Conservation (phyloP, 805 yeast genomes). For the Diddensiella caesifluorescens region DNA sequence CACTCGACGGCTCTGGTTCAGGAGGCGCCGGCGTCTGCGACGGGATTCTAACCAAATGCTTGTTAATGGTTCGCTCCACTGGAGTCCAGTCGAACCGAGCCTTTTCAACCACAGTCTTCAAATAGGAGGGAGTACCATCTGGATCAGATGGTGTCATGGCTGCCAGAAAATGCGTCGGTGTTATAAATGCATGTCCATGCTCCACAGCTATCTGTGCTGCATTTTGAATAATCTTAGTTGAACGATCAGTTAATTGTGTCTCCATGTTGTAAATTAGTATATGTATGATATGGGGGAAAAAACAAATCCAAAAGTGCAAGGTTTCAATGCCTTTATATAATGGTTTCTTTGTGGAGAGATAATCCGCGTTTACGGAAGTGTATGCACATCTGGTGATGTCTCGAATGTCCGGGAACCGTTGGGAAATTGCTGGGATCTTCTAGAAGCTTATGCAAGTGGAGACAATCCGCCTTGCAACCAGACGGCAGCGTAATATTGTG, state of each 20-base stretch:
- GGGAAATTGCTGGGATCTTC: neutral
- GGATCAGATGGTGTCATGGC: conserved; percentile 75
- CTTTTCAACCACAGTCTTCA: conserved; percentile 77
- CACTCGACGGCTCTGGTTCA: conserved; percentile 67
- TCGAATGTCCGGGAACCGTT: neutral
- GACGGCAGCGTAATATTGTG: too few species aligned
- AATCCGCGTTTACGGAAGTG: too few species aligned
- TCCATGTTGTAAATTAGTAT: conserved; percentile 12
- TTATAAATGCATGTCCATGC: conserved; percentile 73
- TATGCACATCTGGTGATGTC: too few species aligned
- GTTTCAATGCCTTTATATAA: neutral
- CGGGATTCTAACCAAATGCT: conserved; percentile 76
- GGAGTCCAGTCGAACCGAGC: conserved; percentile 83
- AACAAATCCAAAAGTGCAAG: neutral
- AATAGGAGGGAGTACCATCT: conserved; percentile 51
- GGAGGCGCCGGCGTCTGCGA: conserved; percentile 86
- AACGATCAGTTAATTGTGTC: conserved; percentile 84
- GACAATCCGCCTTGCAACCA: too few species aligned
- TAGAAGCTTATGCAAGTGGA: too few species aligned
- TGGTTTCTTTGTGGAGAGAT: too few species aligned
- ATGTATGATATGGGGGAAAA: too few species aligned
- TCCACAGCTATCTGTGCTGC: conserved; percentile 82
- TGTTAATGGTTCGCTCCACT: conserved; percentile 76
- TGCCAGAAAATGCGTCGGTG: conserved; percentile 86
- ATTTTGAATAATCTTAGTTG: conserved; percentile 69